Conservation (phyloP, 2,329 filamentous ascomycete species). For the Paecilomyces formosus region DNA sequence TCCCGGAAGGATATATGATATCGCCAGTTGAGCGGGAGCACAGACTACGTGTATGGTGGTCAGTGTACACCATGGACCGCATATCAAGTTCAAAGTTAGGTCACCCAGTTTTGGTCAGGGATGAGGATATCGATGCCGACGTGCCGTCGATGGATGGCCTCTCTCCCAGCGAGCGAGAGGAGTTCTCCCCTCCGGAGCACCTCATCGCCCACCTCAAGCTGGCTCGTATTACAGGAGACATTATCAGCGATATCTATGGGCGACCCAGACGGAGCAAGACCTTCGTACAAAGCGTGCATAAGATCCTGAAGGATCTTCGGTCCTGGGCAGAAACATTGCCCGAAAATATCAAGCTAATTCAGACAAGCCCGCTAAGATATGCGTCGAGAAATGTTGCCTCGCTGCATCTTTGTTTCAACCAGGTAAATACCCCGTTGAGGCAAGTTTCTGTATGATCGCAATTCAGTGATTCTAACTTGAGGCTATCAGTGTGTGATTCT, state of each 20-base stretch:
- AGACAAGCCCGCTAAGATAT: slow-evolving; percentile 4
- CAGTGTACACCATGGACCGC: slow-evolving; percentile 8
- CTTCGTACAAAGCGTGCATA: slow-evolving; percentile 10
- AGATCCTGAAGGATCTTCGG: slow-evolving; percentile 7
- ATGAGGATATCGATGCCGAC: slow-evolving; percentile 9
- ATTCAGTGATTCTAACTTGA: background rate
- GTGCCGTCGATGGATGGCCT: slow-evolving; percentile 8
- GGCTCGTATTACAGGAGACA: slow-evolving; percentile 8
- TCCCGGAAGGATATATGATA: slow-evolving; percentile 6
- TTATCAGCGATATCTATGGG: slow-evolving; percentile 9
- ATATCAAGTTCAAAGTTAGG: slow-evolving; percentile 9
- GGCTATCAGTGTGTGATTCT: slow-evolving; percentile 7
- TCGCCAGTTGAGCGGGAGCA: slow-evolving; percentile 9
- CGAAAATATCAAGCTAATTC: slow-evolving; percentile 7
- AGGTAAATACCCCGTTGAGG: slow-evolving; percentile 1
- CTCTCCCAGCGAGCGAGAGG: slow-evolving; percentile 5
- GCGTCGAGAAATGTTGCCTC: slow-evolving; percentile 8
- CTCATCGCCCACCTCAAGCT: slow-evolving; percentile 7
- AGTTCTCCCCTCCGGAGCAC: slow-evolving; percentile 8
- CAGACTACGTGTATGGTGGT: slow-evolving; percentile 9
- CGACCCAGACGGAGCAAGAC: slow-evolving; percentile 4
- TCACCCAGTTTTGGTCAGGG: slow-evolving; percentile 8
- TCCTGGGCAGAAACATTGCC: slow-evolving; percentile 9
- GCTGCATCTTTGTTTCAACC: slow-evolving; percentile 9
- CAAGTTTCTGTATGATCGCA: background rate